Conservation (phyloP, 768 basidiomycete species). For the Boletus bicolor region DNA sequence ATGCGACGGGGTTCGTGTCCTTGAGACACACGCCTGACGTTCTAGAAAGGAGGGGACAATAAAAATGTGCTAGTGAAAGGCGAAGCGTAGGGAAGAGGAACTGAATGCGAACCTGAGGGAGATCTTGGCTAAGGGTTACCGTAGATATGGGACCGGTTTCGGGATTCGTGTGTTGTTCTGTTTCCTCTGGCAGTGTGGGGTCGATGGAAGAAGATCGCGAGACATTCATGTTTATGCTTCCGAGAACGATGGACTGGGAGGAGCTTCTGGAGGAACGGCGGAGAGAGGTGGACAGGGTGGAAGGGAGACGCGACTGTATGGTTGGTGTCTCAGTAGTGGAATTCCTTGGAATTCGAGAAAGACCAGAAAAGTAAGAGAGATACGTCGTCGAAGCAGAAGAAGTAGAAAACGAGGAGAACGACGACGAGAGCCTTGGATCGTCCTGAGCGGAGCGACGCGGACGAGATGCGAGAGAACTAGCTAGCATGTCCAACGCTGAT, state of each 20-base stretch:
- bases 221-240: conserved; percentile 25
- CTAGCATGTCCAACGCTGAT: conserved; percentile 19
- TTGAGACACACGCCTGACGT: conserved; percentile 16
- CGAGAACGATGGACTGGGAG: conserved; percentile 25
- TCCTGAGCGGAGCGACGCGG: conserved; percentile 20
- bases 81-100: neutral
- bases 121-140: conserved; percentile 28
- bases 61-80: neutral
- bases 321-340: conserved; percentile 16
- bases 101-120: conserved; percentile 24
- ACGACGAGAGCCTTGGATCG: conserved; percentile 12
- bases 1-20: conserved; percentile 19
- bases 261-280: conserved; percentile 23
- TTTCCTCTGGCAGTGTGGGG: conserved; percentile 12
- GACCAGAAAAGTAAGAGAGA: conserved; percentile 10
- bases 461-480: conserved; percentile 21
- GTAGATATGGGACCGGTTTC: conserved; percentile 9
- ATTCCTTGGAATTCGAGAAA: conserved; percentile 9
- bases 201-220: conserved; percentile 21
- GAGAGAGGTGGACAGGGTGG: conserved; percentile 18
- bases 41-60: conserved; percentile 11
- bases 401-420: conserved; percentile 17
- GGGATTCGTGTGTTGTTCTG: conserved; percentile 2
- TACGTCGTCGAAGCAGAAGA: conserved; percentile 24
- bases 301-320: conserved; percentile 12